Base-by-base conservation (phyloP, 106 monocot genomes). In the Allium cepa region DNA sequence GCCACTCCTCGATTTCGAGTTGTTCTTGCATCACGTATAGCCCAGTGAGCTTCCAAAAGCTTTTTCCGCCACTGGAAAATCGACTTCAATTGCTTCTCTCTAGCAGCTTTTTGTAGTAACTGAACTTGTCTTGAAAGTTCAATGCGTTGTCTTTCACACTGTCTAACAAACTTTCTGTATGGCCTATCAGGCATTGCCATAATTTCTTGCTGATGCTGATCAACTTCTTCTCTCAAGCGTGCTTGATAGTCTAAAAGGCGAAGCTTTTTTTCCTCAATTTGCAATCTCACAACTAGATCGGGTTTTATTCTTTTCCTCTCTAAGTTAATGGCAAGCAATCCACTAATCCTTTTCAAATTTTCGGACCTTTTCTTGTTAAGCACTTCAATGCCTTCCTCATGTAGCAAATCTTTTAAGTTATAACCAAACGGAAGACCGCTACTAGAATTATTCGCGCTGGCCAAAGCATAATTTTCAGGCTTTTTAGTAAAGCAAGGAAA, bases 11-110 rank as follows among this genome's bases (percentile, higher is more conserved):
- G 70, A 47, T 97, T 97, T 10, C 87, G 82, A 27, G 88, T 76
- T 51, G 92, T 90, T 53, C 97, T 75, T 71, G 89, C 89, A 84
- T 97, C 97, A 28, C 92, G 92, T 69, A 97, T 90, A 52, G 80
- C 82, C 97, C 92, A 97, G 56, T 97, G 97, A 82, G 86, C 71
- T 76, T 97, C 97, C 16, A 92, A 69, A 70, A 97, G 89, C 78
- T 84, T 97, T 83, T 97, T 97, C 66, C 92, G 82, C 97, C 97
- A 97, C 69, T 82, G 89, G 59, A 97, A 87, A 16, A 90, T 84
- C 49, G 86, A 87, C 70, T 97, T 97, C 48, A 97, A 59, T 69
- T 89, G 92, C 69, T 83, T 92, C 56, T 92, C 97, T 61, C 89
- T 82, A 17, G 70, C 56, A 27, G 74, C 72, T 68, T 87, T 92